Evolutionary conservation across 2,329 filamentous ascomycete species (phyloP).

Genomic region (Aspergillus fijiensis): DNA sequence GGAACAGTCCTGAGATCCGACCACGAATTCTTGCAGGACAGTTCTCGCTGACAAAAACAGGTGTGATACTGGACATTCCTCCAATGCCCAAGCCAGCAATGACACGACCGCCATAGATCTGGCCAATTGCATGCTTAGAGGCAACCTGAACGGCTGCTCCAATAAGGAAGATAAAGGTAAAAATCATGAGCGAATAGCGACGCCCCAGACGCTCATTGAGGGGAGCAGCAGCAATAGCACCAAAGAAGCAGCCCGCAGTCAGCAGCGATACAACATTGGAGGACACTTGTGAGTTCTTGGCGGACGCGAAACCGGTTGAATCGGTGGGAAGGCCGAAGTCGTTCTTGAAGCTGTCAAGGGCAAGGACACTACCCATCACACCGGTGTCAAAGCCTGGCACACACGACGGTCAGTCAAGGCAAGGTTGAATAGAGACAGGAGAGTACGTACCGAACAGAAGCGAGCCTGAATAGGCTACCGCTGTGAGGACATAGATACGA

Average conservation of each 20-base stretch:
- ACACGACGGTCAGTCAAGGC: neutral
- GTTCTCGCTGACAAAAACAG: slow-evolving; percentile 40
- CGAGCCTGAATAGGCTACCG: slow-evolving; percentile 46
- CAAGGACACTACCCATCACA: slow-evolving; percentile 44
- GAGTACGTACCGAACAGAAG: slow-evolving; percentile 42
- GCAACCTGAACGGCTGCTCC: slow-evolving; percentile 37
- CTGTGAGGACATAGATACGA: slow-evolving; percentile 46
- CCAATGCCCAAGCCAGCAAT: slow-evolving; percentile 39
- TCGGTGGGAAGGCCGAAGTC: slow-evolving; percentile 41
- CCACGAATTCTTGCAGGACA: slow-evolving; percentile 33
- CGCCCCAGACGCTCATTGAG: slow-evolving; percentile 39
- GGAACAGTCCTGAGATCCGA: slow-evolving; percentile 38
- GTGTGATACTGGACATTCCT: slow-evolving; percentile 41
- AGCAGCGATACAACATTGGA: slow-evolving; percentile 41
- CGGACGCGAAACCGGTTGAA: slow-evolving; percentile 32
- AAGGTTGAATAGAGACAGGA: neutral
- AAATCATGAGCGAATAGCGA: slow-evolving; percentile 37
- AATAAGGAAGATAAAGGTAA: slow-evolving; percentile 34
- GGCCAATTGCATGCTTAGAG: slow-evolving; percentile 30
- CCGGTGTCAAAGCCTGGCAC: slow-evolving; percentile 43
- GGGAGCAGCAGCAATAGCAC: slow-evolving; percentile 36
- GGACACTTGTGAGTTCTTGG: slow-evolving; percentile 37
- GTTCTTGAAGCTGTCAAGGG: slow-evolving; percentile 41
- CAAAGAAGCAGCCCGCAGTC: slow-evolving; percentile 42
- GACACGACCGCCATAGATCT: slow-evolving; percentile 41